Percentiles rank a stretch among this genome's conserved stretches.
Evolutionary conservation across 495 filamentous ascomycete genomes (phyloP).

Genomic region (Neurospora sp.): DNA sequence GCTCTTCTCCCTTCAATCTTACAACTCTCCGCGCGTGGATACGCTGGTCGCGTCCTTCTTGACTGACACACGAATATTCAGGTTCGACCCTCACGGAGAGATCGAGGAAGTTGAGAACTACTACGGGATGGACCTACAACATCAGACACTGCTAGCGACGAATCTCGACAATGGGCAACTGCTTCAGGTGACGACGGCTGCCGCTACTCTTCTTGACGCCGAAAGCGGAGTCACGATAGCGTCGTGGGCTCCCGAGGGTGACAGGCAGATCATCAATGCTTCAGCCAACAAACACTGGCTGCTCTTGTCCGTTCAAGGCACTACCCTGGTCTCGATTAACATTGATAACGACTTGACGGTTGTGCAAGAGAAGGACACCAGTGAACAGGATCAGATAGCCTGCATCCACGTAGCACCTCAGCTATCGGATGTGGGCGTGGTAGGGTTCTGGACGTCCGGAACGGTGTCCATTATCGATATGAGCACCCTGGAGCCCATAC

Average conservation of each 20-base stretch:
- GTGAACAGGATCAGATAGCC: slow-evolving; percentile 63
- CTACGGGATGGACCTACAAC: slow-evolving; percentile 54
- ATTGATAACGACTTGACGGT: slow-evolving; percentile 48
- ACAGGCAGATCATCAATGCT: slow-evolving; percentile 61
- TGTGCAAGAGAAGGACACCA: slow-evolving; percentile 47
- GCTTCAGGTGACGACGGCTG: slow-evolving; percentile 66
- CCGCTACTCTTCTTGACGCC: slow-evolving; percentile 52
- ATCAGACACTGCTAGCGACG: slow-evolving; percentile 61
- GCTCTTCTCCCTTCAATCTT: slow-evolving; percentile 48
- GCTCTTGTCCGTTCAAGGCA: slow-evolving; percentile 65
- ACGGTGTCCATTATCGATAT: slow-evolving; percentile 61
- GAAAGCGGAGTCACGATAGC: slow-evolving; percentile 59
- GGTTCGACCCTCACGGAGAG: slow-evolving; percentile 62
- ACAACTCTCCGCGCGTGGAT: slow-evolving; percentile 41
- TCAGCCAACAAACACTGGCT: slow-evolving; percentile 60
- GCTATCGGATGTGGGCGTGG: slow-evolving; percentile 48
- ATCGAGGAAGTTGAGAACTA: slow-evolving; percentile 77
- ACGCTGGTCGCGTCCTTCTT: slow-evolving; percentile 72
- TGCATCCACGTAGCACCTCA: slow-evolving; percentile 54
- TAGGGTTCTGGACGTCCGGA: slow-evolving; percentile 77
- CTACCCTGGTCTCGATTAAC: slow-evolving; percentile 54
- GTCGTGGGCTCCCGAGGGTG: slow-evolving; percentile 53
- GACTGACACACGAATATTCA: slow-evolving; percentile 74
- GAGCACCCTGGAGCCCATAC: slow-evolving; percentile 45
- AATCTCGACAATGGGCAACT: slow-evolving; percentile 54